Conservation (phyloP, 805 yeast species). For the Candida fluviatilis region DNA sequence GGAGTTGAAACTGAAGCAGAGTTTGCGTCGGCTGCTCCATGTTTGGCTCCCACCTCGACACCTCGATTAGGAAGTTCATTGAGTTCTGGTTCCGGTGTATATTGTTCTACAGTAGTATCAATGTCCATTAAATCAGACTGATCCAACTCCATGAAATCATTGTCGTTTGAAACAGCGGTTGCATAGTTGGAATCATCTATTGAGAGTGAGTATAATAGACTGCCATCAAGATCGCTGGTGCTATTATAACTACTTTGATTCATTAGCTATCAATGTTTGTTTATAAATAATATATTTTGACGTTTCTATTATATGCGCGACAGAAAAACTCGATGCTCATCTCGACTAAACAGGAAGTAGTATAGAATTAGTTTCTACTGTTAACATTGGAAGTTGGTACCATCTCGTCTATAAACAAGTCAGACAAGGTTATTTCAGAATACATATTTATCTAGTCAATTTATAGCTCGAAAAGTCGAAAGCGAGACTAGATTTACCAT, state of each 20-base stretch:
- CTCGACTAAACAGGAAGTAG: no score
- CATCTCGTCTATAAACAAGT: no score
- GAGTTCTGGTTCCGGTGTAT: conserved; percentile 5
- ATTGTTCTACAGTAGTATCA: conserved; percentile 9
- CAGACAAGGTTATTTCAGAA: no score
- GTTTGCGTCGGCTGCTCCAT: not conserved
- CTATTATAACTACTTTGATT: not conserved
- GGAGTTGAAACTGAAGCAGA: conserved; percentile 1
- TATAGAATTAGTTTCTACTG: no score
- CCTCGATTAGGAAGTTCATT: not conserved
- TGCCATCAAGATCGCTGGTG: conserved; percentile 18
- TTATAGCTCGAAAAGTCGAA: not conserved
- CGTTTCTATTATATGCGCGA: not conserved
- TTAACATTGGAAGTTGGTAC: no score
- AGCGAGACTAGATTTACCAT: no score
- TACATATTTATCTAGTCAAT: no score
- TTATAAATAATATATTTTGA: not conserved
- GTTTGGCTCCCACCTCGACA: not conserved
- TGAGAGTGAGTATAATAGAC: conserved; percentile 20
- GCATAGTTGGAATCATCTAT: conserved; percentile 13
- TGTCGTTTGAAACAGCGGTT: conserved; percentile 8
- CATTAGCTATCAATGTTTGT: not conserved
- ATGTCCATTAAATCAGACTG: conserved; percentile 20
- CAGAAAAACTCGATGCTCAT: not conserved
- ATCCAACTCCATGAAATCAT: conserved; percentile 18